These are phyloP conservation scores for Apiotrichum sp. DNA, from an alignment of 1,284 basidiomycete genomes.

Conservation along the genomic window DNA sequence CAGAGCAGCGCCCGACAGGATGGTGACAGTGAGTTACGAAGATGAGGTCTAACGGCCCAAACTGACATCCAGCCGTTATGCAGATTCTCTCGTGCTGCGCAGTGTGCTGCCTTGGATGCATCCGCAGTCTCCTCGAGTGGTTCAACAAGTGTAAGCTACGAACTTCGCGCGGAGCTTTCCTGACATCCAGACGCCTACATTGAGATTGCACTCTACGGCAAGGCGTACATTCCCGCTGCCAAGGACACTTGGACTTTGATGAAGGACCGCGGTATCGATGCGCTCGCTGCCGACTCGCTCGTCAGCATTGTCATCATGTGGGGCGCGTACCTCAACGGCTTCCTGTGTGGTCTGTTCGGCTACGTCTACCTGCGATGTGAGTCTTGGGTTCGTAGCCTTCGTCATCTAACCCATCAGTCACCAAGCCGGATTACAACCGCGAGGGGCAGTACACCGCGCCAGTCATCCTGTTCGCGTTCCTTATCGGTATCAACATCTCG, in stretches of 20 bases:
- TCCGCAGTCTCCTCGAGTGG: conserved; percentile 65
- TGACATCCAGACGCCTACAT: conserved; percentile 45
- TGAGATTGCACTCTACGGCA: conserved; percentile 81
- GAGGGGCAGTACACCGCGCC: conserved; percentile 70
- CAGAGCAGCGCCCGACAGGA: conserved; percentile 64
- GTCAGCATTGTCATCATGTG: conserved; percentile 57
- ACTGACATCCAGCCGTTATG: conserved; percentile 54
- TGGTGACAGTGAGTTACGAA: conserved; percentile 60
- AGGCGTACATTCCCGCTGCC: conserved; percentile 75
- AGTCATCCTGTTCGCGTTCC: conserved; percentile 68
- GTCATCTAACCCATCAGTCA: conserved; percentile 34
- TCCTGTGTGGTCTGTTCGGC: conserved; percentile 68
- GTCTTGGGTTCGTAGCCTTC: conserved; percentile 42
- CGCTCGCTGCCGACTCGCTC: conserved; percentile 76
- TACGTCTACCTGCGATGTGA: conserved; percentile 72
- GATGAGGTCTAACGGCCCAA: neutral
- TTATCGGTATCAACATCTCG: conserved; percentile 60
- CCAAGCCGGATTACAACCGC: conserved; percentile 64
- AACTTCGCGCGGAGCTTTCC: neutral
- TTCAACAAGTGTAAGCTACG: conserved; percentile 58
- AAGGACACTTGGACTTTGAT: conserved; percentile 86
- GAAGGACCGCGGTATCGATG: conserved; percentile 76
- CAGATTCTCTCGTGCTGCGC: conserved; percentile 68
- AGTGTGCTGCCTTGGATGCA: conserved; percentile 69
- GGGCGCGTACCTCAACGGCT: conserved; percentile 72